phyloP scores from a whole-genome alignment of 2,329 filamentous ascomycete species.

The Paecilomyces sp. region DNA sequence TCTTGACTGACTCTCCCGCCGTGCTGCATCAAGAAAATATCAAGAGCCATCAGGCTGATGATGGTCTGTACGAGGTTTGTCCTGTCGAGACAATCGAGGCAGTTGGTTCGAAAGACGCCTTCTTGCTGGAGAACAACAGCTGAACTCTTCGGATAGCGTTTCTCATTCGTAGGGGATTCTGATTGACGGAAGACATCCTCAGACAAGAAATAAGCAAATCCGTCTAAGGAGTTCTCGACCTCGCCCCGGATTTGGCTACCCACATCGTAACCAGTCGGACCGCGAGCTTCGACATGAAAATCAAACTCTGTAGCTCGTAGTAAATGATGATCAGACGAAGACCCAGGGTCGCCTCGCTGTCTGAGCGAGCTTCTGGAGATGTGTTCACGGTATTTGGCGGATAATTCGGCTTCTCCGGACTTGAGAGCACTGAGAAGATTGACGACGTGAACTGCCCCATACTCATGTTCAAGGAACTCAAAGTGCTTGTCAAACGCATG shows the following conservation, averaged over 20 bases:
- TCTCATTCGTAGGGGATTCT: slow-evolving; percentile 28
- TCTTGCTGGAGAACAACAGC: slow-evolving; percentile 81
- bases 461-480: slow-evolving; percentile 72
- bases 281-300: slow-evolving; percentile 90
- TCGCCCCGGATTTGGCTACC: slow-evolving; percentile 75
- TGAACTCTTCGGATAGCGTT: slow-evolving; percentile 32
- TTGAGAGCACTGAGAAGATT: slow-evolving; percentile 92
- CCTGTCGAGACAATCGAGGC: slow-evolving; percentile 88
- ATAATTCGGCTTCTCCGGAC: slow-evolving; percentile 76
- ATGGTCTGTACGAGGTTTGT: slow-evolving; percentile 96
- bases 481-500: slow-evolving; percentile 96
- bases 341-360: slow-evolving; percentile 44
- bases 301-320: slow-evolving; percentile 83
- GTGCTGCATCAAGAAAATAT: slow-evolving; percentile 71
- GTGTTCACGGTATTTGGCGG: slow-evolving; percentile 69
- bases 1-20: slow-evolving; percentile 64
- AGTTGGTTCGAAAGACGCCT: slow-evolving; percentile 94
- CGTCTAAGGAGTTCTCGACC: slow-evolving; percentile 71
- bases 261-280: slow-evolving; percentile 78
- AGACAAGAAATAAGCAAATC: slow-evolving; percentile 87
- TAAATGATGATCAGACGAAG: slow-evolving; percentile 61
- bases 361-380: slow-evolving; percentile 69
- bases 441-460: slow-evolving; percentile 85
- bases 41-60: slow-evolving; percentile 86
- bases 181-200: slow-evolving; percentile 57